Percentiles rank a stretch among this genome's conserved stretches.
These are phyloP conservation scores for Tripidium arundinaceum DNA, from an alignment of 202 grass and related monocot genomes.

Conservation along the genomic window DNA sequence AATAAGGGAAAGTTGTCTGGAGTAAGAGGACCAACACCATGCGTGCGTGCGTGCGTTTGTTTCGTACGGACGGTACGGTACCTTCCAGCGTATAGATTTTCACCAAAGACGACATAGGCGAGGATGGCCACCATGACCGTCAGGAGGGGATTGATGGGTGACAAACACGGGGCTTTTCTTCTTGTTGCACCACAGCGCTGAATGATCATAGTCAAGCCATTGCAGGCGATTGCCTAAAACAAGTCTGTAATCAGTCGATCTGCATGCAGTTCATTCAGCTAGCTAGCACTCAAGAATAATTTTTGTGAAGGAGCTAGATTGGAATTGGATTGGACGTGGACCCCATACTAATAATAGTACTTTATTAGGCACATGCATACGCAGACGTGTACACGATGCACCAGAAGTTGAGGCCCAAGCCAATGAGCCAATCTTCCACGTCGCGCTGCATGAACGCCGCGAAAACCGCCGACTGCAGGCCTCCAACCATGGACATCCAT, in stretches of 20 bases:
- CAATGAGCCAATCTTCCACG: slow-evolving; percentile 50
- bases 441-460: slow-evolving; percentile 41
- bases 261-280: background rate
- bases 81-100: slow-evolving; percentile 67
- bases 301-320: background rate
- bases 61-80: no score
- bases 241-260: background rate
- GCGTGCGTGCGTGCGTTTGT: no score
- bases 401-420: slow-evolving; percentile 79
- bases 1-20: no score
- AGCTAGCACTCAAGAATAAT: background rate
- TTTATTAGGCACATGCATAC: no score
- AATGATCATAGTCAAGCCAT: slow-evolving; percentile 53
- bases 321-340: no score
- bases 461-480: slow-evolving; percentile 62
- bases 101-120: slow-evolving; percentile 63
- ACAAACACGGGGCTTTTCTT: slow-evolving; percentile 78
- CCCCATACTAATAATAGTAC: no score
- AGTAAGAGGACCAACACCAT: no score
- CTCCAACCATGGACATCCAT: slow-evolving; percentile 72
- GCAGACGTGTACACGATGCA: slow-evolving; percentile 62
- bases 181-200: slow-evolving; percentile 78
- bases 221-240: slow-evolving; percentile 51
- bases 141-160: slow-evolving; percentile 67
- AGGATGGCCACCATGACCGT: slow-evolving; percentile 66